Evolutionary conservation across 768 basidiomycete species (phyloP).

Genomic region (Melanogaster broomeanus): DNA sequence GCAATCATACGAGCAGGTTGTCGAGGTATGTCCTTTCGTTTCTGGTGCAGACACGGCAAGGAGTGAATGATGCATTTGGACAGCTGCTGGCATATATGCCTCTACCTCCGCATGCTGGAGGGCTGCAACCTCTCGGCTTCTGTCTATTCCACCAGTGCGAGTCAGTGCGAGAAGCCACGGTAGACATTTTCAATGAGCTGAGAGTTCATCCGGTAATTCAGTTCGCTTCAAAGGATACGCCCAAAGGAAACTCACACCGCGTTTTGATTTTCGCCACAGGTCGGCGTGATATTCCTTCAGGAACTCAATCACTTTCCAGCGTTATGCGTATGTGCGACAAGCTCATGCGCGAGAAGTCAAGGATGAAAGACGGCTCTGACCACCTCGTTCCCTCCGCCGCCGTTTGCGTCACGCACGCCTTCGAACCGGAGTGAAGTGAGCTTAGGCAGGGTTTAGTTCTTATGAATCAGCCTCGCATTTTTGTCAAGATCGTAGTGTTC

Average conservation of each 20-base stretch:
- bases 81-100: slow-evolving; percentile 83
- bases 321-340: slow-evolving; percentile 84
- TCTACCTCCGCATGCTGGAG: slow-evolving; percentile 76
- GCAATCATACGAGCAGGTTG: slow-evolving; percentile 82
- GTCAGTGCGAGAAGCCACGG: slow-evolving; percentile 70
- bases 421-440: slow-evolving; percentile 50
- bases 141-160: slow-evolving; percentile 89
- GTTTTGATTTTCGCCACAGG: slow-evolving; percentile 55
- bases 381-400: slow-evolving; percentile 36
- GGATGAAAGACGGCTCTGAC: slow-evolving; percentile 32
- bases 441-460: too few relatives aligned
- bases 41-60: too few relatives aligned
- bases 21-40: slow-evolving; percentile 60
- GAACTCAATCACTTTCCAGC: slow-evolving; percentile 88
- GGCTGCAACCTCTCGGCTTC: slow-evolving; percentile 83
- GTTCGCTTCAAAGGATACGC: neutral
- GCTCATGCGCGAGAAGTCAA: slow-evolving; percentile 65
- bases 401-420: slow-evolving; percentile 38
- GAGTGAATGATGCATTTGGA: neutral
- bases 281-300: slow-evolving; percentile 77
- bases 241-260: slow-evolving; percentile 1
- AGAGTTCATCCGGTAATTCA: slow-evolving; percentile 60
- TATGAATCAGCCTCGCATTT: slow-evolving; percentile 9
- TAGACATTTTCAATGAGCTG: slow-evolving; percentile 83
- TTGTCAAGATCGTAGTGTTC: slow-evolving; percentile 15